Evolutionary conservation across 23 red algal genomes (phyloP), one percentile per base, ranked within the genome.

Genomic region (Gracilaria gracilis): DNA sequence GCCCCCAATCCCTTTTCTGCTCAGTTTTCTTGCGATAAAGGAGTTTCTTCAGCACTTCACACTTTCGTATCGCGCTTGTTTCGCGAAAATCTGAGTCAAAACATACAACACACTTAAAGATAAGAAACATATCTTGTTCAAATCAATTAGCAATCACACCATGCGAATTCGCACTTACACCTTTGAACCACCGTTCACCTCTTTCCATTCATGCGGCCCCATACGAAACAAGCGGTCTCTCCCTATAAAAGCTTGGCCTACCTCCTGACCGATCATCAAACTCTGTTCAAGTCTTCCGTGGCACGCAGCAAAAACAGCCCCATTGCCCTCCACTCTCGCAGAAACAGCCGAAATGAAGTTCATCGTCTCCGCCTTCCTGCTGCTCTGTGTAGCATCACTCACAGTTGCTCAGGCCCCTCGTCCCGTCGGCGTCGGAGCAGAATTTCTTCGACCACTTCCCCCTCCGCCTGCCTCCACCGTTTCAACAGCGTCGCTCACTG

Each of bases 361-460:
- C 5, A 46, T 77, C 38, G 12, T 77, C 72, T 27, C 39, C 72
- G 34, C 50, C 40, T 0, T 32, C 21, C 46, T 77, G 40, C 72
- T 77, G 39, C 27, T 77, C 72, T 24, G 9, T 42, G 27, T 15
- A 2, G 72, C 9, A 11, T 77, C 72, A 1, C 5, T 77, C 0
- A 20, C 39, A 34, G 72, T 37, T 5, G 46, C 72, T n/a, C 72
- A 77, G 17, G 72, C 38, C 72, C 72, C 72, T 17, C 38, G 72
- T 35, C 72, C 72, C 23, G 72, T 77, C 40, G 72, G 72, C 7
- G 46, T 51, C 24, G 38, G 72, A 6, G 72, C 72, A 31, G 72
- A 77, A 17, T 50, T 77, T 34, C 23, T 77, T 0, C 72, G 25
- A 48, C 72, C 72, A 0, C 72, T 77, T 35, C 64, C 72, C 0